Evolutionary conservation across 305 asterid genomes (phyloP).

Genomic region (Ilex paraguariensis): DNA sequence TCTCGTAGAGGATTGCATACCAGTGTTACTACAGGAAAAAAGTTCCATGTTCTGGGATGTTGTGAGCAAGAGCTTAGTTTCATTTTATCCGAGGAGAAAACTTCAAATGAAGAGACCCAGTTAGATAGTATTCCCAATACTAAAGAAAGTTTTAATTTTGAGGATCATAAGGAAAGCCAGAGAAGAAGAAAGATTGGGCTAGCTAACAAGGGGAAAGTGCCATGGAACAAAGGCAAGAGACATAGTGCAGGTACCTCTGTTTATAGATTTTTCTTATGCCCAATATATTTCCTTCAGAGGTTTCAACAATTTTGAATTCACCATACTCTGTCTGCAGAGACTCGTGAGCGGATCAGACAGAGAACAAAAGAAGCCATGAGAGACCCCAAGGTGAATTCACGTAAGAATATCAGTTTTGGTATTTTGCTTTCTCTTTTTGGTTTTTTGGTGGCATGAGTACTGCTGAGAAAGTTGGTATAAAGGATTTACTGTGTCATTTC

Average conservation of each 20-base stretch:
- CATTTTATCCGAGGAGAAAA: conserved; percentile 20
- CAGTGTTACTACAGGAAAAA: conserved; percentile 19
- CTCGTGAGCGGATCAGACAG: conserved; percentile 65
- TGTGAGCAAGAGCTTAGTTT: conserved; percentile 16
- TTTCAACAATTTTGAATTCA: conserved; percentile 15
- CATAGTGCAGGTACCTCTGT: conserved; percentile 67
- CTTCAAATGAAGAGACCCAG: conserved; percentile 20
- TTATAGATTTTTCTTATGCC: conserved; percentile 5
- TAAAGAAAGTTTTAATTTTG: conserved; percentile 12
- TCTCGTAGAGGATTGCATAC: conserved; percentile 26
- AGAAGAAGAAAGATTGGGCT: conserved; percentile 33
- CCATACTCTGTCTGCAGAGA: conserved; percentile 44
- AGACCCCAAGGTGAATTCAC: conserved; percentile 99
- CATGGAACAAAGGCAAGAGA: conserved; percentile 90
- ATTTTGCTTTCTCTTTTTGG: background rate
- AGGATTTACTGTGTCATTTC: background rate
- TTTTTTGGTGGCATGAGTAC: conserved; percentile 5
- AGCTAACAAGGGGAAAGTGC: conserved; percentile 78
- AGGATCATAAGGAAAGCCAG: conserved; percentile 31
- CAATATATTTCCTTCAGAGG: conserved; percentile 1
- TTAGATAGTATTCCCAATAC: conserved; percentile 8
- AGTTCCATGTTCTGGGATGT: conserved; percentile 23
- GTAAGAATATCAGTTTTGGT: conserved; percentile 51
- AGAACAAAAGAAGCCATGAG: conserved; percentile 89
- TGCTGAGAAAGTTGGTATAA: background rate